Base-by-base conservation (phyloP, 768 basidiomycete species). In the Kwoniella sp. region DNA sequence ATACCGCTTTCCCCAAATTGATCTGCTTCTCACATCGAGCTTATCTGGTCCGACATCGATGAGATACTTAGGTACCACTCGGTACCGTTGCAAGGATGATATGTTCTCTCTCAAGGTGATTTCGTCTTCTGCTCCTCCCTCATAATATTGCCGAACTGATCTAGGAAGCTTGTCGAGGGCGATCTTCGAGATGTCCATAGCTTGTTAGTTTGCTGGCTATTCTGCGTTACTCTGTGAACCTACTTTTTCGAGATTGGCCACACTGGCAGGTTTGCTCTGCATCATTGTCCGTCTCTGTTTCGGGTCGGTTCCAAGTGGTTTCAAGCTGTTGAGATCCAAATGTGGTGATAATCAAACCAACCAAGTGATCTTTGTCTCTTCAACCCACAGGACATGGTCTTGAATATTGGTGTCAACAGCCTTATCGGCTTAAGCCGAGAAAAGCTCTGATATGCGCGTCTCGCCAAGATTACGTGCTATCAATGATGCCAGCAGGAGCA, bases 81-180 rank as follows among this genome's bases (percentile, higher is more conserved):
- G 17, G n/a, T 58, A 58, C 21, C 56, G 40, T 22, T 58, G 56
- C 24, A 58, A 30, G 46, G 56, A 58, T 2, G 56, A 22, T 1
- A 58, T 58, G 26, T 58, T 58, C 44, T 58, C 56, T 27, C 26
- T 25, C 25, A 58, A 27, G 4, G 56, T 58, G 13, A 58, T 58
- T 40, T 58, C 56, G 46, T 58, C 56, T 30, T 58, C 56, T 27
- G 56, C 56, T 30, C 56, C 56, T 25, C 56, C 56, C 25, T 46
- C 56, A 37, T 58, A 58, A 22, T 58, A 58, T n/a, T 40, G 21
- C 24, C 56, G 40, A 22, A 58, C 56, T 3, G 22, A 25, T 48
- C 27, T 58, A 22, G 56, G 56, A 3, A 58, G 37, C 27, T 58
- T 58, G 5, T 58, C 56, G 9, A 58, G 46, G 1, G 56, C 56